These are phyloP conservation scores for Monilinia fructicola DNA, from an alignment of 2,329 filamentous ascomycete genomes.

Conservation along the genomic window DNA sequence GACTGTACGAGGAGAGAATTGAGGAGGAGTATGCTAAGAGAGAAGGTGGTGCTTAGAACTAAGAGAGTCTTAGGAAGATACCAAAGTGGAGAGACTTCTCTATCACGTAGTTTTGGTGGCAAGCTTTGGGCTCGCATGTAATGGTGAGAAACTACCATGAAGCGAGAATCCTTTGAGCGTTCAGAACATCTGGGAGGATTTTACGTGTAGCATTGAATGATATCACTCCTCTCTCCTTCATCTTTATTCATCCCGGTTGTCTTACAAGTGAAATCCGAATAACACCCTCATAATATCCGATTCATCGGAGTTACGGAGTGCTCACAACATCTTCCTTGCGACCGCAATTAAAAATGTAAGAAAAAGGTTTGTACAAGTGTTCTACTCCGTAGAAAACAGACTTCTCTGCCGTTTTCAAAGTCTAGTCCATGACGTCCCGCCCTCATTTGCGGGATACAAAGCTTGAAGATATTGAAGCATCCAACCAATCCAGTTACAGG, in stretches of 20 bases:
- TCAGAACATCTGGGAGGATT: not conserved
- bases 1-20: conserved; percentile 28
- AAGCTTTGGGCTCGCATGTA: not conserved
- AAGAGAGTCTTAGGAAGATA: not conserved
- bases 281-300: not conserved
- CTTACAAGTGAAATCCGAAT: not conserved
- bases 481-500: not conserved
- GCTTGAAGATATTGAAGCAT: not conserved
- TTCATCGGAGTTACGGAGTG: conserved; percentile 3
- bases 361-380: not conserved
- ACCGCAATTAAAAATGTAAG: not conserved
- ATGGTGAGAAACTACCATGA: not conserved
- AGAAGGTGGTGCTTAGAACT: conserved; percentile 38
- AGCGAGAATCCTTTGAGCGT: not conserved
- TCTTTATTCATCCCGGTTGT: not conserved
- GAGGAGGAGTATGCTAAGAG: conserved; percentile 31
- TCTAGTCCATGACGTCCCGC: too few species aligned
- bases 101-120: not conserved
- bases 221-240: not conserved
- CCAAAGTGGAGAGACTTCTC: not conserved
- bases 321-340: not conserved
- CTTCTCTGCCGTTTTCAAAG: not conserved
- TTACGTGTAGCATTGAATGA: conserved; percentile 4
- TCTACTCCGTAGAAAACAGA: conserved; percentile 3
- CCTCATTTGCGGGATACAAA: not conserved